These are phyloP conservation scores for Canavalia gladiata DNA, from an alignment of 306 rosid genomes.

Conservation along the genomic window DNA sequence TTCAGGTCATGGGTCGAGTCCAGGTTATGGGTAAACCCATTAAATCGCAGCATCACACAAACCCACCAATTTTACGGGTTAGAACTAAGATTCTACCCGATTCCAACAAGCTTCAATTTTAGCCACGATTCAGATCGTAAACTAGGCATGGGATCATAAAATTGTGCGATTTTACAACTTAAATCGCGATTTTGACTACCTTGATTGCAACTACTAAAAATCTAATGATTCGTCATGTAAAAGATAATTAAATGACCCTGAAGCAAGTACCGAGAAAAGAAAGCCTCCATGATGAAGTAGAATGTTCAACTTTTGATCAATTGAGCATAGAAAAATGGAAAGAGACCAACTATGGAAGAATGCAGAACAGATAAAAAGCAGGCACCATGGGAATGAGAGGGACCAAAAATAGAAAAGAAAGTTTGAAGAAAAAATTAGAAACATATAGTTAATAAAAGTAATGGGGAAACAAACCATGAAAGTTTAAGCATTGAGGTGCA, in stretches of 20 bases:
- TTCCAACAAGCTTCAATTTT: too few relatives aligned
- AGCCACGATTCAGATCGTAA: too few relatives aligned
- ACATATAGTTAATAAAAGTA: not conserved
- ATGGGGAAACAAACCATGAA: not conserved
- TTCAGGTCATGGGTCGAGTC: too few relatives aligned
- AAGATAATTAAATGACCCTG: conserved; percentile 1
- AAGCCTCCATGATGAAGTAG: conserved; percentile 35
- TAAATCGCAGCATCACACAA: too few relatives aligned
- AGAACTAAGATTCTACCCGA: too few relatives aligned
- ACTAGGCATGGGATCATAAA: too few relatives aligned
- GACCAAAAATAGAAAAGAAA: not conserved
- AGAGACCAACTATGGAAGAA: not conserved
- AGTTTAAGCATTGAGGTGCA: not conserved
- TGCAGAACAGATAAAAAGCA: conserved; percentile 3
- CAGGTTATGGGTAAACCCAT: too few relatives aligned
- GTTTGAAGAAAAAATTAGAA: not conserved
- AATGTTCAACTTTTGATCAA: conserved; percentile 18
- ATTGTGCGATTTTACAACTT: too few relatives aligned
- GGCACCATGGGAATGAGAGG: not conserved
- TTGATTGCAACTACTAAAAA: not conserved
- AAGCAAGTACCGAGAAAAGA: conserved; percentile 37
- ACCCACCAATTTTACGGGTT: too few relatives aligned
- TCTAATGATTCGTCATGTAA: conserved; percentile 42
- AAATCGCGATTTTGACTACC: too few relatives aligned
- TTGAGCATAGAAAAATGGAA: not conserved